Evolutionary conservation across 371 early-diverging fungal species (phyloP).

Genomic region (Funneliformis caledonium): DNA sequence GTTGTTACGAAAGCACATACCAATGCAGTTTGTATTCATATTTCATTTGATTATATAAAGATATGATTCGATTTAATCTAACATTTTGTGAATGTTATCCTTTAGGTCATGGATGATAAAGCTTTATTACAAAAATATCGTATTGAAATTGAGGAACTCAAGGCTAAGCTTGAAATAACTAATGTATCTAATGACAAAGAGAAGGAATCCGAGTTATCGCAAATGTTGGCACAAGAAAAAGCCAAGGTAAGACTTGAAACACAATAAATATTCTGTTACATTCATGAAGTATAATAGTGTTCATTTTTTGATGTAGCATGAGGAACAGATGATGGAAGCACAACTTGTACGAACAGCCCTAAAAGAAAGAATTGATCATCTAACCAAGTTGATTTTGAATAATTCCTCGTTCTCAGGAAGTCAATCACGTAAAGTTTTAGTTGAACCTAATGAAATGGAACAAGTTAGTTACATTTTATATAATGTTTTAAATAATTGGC

Average conservation of each 20-base stretch:
- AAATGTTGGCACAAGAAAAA: slow-evolving; percentile 48
- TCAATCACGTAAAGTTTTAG: background rate
- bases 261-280: background rate
- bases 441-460: background rate
- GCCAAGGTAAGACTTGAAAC: background rate
- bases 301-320: slow-evolving; percentile 54
- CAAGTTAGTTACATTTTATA: background rate
- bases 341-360: slow-evolving; percentile 74
- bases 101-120: slow-evolving; percentile 78
- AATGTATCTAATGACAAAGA: slow-evolving; percentile 29
- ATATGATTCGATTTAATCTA: background rate
- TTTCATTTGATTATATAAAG: background rate
- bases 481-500: background rate
- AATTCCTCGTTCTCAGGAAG: background rate
- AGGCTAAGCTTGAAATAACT: slow-evolving; percentile 71
- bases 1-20: slow-evolving; percentile 70
- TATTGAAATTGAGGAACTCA: slow-evolving; percentile 82
- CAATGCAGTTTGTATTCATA: slow-evolving; percentile 51
- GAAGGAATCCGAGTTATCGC: slow-evolving; percentile 46
- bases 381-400: slow-evolving; percentile 83
- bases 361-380: slow-evolving; percentile 81
- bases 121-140: slow-evolving; percentile 85
- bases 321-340: slow-evolving; percentile 77
- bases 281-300: background rate
- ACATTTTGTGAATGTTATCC: background rate